These are phyloP conservation scores for Phialophora tarda DNA, from an alignment of 2,329 filamentous ascomycete species.

Conservation along the genomic window DNA sequence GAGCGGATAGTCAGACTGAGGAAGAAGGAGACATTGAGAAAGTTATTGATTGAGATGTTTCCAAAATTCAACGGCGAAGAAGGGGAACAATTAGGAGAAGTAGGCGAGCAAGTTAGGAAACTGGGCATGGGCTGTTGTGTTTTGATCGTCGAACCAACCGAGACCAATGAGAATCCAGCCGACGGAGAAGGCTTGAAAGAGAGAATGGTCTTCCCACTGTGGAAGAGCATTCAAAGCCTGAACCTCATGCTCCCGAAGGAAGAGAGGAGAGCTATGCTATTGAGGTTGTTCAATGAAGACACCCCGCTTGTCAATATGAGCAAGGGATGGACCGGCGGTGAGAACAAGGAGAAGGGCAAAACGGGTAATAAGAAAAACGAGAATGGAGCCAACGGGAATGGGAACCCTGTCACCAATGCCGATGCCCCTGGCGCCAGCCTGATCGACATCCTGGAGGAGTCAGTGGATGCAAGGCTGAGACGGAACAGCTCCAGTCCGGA, in stretches of 20 bases:
- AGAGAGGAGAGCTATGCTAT: constrained; percentile 87
- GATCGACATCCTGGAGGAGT: constrained; percentile 9
- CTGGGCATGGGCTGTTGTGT: constrained; percentile 92
- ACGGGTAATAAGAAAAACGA: neutral
- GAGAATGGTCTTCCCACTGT: constrained; percentile 86
- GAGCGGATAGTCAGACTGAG: constrained; percentile 75
- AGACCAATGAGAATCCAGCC: constrained; percentile 47
- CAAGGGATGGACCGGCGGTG: constrained; percentile 27
- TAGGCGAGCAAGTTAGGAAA: constrained; percentile 79
- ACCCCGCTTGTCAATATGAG: constrained; percentile 75
- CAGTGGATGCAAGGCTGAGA: neutral
- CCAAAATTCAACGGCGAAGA: constrained; percentile 78
- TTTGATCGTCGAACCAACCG: constrained; percentile 78
- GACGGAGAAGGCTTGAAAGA: constrained; percentile 67
- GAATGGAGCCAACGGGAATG: neutral
- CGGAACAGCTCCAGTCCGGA: constrained; percentile 14
- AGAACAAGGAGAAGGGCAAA: neutral
- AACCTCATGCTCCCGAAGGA: constrained; percentile 99
- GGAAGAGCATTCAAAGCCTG: constrained; percentile 88
- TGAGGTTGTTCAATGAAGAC: constrained; percentile 88
- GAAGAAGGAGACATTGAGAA: constrained; percentile 78
- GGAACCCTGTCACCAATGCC: neutral
- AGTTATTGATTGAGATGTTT: constrained; percentile 94
- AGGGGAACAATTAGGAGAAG: constrained; percentile 80
- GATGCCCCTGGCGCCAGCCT: neutral